Conservation (phyloP, 2,329 filamentous ascomycete genomes). For the Plenodomus tracheiphilus region DNA sequence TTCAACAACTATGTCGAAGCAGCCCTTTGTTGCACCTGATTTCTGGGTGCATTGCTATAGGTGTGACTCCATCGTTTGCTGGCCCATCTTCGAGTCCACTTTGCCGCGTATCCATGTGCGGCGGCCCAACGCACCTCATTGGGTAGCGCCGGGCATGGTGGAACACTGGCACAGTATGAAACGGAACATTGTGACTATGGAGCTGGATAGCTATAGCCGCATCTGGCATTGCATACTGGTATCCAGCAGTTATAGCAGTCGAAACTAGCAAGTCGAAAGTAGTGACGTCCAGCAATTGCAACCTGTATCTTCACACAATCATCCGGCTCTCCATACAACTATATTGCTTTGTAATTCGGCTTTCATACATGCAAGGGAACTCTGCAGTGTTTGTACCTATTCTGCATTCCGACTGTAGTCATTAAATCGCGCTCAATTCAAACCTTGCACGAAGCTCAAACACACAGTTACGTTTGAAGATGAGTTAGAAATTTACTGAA, state of each 20-base stretch:
- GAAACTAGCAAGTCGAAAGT: too few species aligned
- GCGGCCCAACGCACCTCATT: conserved; percentile 20
- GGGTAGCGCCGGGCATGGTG: conserved; percentile 9
- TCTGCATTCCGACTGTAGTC: too few species aligned
- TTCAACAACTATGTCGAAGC: background rate
- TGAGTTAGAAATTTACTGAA: too few species aligned
- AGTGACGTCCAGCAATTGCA: too few species aligned
- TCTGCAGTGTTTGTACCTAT: background rate
- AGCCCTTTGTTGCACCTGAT: background rate
- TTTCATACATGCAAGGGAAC: background rate
- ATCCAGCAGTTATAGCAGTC: background rate
- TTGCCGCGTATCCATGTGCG: background rate
- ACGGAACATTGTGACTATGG: background rate
- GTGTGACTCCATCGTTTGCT: background rate
- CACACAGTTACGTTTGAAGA: too few species aligned
- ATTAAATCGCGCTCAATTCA: too few species aligned
- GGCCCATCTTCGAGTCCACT: background rate
- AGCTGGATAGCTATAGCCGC: background rate
- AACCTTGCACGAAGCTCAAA: too few species aligned
- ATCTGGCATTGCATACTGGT: background rate
- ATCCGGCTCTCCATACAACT: background rate
- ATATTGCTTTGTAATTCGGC: background rate
- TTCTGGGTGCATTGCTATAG: background rate
- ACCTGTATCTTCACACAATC: too few species aligned
- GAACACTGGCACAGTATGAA: background rate